A percentile compares a stretch with the other conserved stretches of the same genome.
phyloP scores from a whole-genome alignment of 345 rosid genomes.

The Moricandia arvensis region DNA sequence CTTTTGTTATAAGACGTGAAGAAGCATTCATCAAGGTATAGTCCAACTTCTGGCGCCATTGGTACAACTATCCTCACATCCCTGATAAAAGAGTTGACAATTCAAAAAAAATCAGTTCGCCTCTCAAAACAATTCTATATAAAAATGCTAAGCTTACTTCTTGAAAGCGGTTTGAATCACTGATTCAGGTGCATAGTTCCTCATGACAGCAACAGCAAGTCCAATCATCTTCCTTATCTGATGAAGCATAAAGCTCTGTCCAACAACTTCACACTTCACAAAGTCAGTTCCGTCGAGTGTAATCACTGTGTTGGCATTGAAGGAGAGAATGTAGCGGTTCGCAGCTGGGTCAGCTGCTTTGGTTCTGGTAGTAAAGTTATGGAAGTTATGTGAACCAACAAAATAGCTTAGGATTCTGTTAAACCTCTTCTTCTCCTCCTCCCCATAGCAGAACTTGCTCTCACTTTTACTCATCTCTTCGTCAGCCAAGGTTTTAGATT shows the following conservation, averaged over 20 bases:
- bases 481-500: background rate
- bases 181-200: constrained; percentile 75
- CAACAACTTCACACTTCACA: constrained; percentile 92
- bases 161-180: constrained; percentile 62
- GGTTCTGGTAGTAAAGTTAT: constrained; percentile 86
- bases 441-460: constrained; percentile 58
- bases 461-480: constrained; percentile 30
- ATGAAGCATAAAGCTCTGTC: constrained; percentile 99
- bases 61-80: constrained; percentile 70
- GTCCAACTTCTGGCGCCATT: constrained; percentile 95
- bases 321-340: constrained; percentile 64
- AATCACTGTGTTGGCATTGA: constrained; percentile 53
- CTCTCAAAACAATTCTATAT: background rate
- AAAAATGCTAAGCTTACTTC: constrained; percentile 46
- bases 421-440: constrained; percentile 73
- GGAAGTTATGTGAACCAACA: constrained; percentile 92
- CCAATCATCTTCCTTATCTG: constrained; percentile 95
- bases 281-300: constrained; percentile 73
- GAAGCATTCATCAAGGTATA: constrained; percentile 91
- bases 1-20: constrained; percentile 77
- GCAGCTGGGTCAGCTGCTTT: constrained; percentile 92
- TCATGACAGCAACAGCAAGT: constrained; percentile 81
- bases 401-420: constrained; percentile 69
- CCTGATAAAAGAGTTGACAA: constrained; percentile 37
- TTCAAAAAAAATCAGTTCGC: background rate